phyloP scores from a whole-genome alignment of 1,139 yeast genomes.

The Blastobotrys illinoisensis region DNA sequence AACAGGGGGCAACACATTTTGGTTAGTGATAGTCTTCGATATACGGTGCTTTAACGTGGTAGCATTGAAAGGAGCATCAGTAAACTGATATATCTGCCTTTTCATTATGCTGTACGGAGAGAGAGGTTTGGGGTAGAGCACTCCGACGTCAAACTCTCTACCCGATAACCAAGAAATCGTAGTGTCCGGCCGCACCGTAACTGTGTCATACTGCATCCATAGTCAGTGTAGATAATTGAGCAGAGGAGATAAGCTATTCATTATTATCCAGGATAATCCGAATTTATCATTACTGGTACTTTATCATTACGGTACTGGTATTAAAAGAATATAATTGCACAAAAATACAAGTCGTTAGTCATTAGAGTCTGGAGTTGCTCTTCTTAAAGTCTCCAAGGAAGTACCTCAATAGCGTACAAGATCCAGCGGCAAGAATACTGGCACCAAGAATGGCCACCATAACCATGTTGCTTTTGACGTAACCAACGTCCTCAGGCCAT shows the following conservation, averaged over 20 bases:
- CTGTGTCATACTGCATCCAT: no score
- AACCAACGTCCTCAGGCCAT: conserved; percentile 75
- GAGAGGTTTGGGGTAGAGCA: background rate
- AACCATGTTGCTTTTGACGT: conserved; percentile 74
- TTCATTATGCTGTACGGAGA: background rate
- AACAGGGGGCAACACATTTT: background rate
- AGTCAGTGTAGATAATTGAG: no score
- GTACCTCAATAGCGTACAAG: conserved; percentile 25
- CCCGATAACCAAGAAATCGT: no score
- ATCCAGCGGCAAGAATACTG: conserved; percentile 50
- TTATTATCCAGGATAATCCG: no score
- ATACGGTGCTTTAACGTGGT: background rate
- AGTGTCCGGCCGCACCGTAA: no score
- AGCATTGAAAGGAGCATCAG: background rate
- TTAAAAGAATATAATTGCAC: background rate
- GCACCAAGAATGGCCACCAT: conserved; percentile 70
- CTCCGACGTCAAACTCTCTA: no score
- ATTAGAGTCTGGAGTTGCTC: background rate
- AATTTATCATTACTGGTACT: no score
- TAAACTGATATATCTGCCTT: background rate
- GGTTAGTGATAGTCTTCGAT: background rate
- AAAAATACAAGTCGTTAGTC: conserved; percentile 2
- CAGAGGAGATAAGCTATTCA: no score
- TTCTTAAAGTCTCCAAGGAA: conserved; percentile 26
- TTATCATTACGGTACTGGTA: background rate